These are phyloP conservation scores for Ophiostoma angusticollis DNA, from an alignment of 2,329 filamentous ascomycete genomes.

Conservation along the genomic window DNA sequence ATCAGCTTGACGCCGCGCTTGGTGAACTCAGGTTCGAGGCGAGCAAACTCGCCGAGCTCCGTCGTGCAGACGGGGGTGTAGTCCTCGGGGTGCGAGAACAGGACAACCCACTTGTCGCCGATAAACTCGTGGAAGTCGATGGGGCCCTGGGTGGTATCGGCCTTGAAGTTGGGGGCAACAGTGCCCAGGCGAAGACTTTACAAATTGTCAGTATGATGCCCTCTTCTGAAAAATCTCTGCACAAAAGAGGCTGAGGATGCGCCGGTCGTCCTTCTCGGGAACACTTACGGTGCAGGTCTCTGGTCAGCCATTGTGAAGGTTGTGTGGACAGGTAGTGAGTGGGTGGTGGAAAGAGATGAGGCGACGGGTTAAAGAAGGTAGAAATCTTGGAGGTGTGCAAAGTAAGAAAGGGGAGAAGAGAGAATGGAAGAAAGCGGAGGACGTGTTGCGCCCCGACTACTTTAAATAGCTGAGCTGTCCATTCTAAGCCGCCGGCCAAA, in stretches of 20 bases:
- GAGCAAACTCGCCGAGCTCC: conserved; percentile 85
- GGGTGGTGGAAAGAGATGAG: conserved; percentile 1
- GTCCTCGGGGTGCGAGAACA: conserved; percentile 80
- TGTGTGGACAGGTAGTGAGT: conserved; percentile 4
- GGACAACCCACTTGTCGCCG: conserved; percentile 64
- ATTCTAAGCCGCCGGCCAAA: neutral
- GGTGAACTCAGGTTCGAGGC: conserved; percentile 75
- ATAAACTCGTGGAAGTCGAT: conserved; percentile 78
- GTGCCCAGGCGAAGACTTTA: conserved; percentile 50
- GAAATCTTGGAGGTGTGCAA: neutral
- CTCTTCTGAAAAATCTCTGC: no score
- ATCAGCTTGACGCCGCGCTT: conserved; percentile 85
- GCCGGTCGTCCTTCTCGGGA: neutral
- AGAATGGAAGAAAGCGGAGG: neutral
- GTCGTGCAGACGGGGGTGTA: conserved; percentile 92
- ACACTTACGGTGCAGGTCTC: conserved; percentile 23
- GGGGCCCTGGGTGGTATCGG: conserved; percentile 63
- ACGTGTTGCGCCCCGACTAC: conserved; percentile 1
- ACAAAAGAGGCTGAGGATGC: no score
- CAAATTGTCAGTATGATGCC: conserved; percentile 1
- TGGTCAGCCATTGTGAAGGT: conserved; percentile 22
- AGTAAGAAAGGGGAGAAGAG: neutral
- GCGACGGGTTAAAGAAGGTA: neutral
- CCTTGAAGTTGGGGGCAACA: conserved; percentile 68
- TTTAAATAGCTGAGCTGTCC: conserved; percentile 6